phyloP scores from a whole-genome alignment of 176 grass and related monocot genomes.

The Phoenix dactylifera region DNA sequence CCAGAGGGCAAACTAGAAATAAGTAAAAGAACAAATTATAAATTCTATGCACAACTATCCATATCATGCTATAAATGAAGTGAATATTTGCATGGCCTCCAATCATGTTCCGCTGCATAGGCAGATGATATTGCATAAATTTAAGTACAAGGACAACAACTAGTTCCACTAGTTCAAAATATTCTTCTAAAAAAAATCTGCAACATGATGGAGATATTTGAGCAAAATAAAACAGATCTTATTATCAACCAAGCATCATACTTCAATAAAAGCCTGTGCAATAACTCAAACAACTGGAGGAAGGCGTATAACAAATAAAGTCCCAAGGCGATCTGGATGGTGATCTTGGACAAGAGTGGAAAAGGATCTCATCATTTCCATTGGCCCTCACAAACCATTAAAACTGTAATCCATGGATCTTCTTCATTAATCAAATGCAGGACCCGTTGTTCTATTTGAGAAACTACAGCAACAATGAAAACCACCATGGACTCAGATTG shows the following conservation, averaged over 20 bases:
- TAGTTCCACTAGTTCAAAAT: no score
- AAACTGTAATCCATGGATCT: constrained; percentile 64
- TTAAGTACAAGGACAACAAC: no score
- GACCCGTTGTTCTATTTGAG: constrained; percentile 77
- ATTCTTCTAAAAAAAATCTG: no score
- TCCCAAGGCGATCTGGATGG: constrained; percentile 69
- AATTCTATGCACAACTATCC: no score
- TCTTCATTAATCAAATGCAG: constrained; percentile 66
- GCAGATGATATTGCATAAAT: no score
- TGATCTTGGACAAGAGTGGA: constrained; percentile 75
- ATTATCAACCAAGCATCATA: constrained; percentile 25
- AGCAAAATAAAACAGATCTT: neutral
- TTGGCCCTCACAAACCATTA: constrained; percentile 88
- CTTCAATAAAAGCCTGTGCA: constrained; percentile 86
- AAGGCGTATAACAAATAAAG: constrained; percentile 68
- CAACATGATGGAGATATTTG: no score
- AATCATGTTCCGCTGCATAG: no score
- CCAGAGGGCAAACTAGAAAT: no score
- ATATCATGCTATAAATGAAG: no score
- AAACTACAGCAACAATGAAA: constrained; percentile 48
- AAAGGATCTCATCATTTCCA: constrained; percentile 92
- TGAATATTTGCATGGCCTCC: no score
- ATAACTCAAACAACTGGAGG: constrained; percentile 91
- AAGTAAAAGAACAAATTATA: no score
- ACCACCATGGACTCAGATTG: no score